Conservation (phyloP, 139 green algal genomes). For the Coccomyxa sp. region DNA sequence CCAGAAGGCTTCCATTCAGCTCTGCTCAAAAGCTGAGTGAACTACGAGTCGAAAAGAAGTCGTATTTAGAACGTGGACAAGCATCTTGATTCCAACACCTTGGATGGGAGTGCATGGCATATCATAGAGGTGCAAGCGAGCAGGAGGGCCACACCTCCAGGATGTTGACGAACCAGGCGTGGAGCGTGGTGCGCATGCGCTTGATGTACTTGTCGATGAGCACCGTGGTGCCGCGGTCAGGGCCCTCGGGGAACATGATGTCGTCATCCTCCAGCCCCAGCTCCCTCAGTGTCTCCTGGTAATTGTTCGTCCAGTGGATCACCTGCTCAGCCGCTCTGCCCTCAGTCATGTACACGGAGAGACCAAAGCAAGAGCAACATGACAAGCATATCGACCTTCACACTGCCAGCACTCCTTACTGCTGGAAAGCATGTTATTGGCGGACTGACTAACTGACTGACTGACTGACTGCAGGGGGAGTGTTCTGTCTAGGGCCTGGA, state of each 20-base stretch:
- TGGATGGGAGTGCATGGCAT: too few relatives aligned
- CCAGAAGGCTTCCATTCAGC: too few relatives aligned
- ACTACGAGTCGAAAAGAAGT: too few relatives aligned
- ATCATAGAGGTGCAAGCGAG: background rate
- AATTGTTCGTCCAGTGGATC: conserved; percentile 73
- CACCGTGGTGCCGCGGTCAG: conserved; percentile 44
- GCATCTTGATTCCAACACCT: too few relatives aligned
- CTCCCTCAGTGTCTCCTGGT: conserved; percentile 62
- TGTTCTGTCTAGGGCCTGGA: too few relatives aligned
- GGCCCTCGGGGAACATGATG: conserved; percentile 25
- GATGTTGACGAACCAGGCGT: conserved; percentile 79
- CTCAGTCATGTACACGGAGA: background rate
- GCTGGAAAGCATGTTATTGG: too few relatives aligned
- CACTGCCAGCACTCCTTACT: background rate
- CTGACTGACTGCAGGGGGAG: too few relatives aligned
- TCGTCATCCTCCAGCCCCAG: conserved; percentile 69
- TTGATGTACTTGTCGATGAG: conserved; percentile 75
- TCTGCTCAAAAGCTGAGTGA: too few relatives aligned
- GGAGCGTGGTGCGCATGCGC: conserved; percentile 58
- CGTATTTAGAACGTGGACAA: too few relatives aligned
- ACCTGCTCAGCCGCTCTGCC: conserved; percentile 27
- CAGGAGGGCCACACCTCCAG: conserved; percentile 47
- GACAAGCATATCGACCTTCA: background rate
- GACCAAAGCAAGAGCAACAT: background rate
- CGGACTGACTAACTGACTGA: too few relatives aligned